Evolutionary conservation across 1,284 basidiomycete species (phyloP).

Genomic region (Earliella scabrosa): DNA sequence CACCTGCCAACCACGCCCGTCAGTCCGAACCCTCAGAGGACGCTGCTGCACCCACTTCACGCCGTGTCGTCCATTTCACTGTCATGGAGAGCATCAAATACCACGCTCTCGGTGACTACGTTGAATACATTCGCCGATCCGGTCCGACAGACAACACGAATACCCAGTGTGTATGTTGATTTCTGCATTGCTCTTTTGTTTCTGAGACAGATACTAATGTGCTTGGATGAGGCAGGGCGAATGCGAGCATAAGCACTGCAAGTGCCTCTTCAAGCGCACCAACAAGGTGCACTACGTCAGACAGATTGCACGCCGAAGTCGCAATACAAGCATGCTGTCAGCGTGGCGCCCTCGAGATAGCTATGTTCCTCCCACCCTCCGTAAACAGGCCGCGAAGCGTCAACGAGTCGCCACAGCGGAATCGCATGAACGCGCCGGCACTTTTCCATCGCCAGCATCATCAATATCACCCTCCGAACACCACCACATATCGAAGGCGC

Average conservation of each 20-base stretch:
- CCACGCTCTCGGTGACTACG: constrained; percentile 39
- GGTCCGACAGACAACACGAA: constrained; percentile 42
- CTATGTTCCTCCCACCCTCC: not conserved
- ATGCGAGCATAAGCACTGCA: constrained; percentile 36
- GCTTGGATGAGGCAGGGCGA: no score
- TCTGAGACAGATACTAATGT: no score
- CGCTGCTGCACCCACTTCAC: no score
- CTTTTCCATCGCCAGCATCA: not conserved
- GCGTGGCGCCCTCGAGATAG: not conserved
- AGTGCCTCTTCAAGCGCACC: constrained; percentile 35
- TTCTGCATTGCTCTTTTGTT: no score
- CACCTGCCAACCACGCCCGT: no score
- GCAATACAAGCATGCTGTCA: not conserved
- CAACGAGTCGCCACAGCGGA: not conserved
- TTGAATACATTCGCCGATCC: constrained; percentile 29
- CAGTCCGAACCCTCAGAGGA: no score
- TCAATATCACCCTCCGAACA: constrained; percentile 2
- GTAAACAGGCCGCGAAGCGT: not conserved
- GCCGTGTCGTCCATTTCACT: constrained; percentile 22
- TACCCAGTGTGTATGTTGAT: constrained; percentile 36
- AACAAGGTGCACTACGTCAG: constrained; percentile 31
- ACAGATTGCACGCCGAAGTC: not conserved
- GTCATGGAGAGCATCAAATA: constrained; percentile 36
- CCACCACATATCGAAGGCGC: constrained; percentile 18
- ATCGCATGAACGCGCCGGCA: not conserved